Evolutionary conservation across 176 grass and related monocot species (phyloP).

Genomic region (Cocos nucifera): DNA sequence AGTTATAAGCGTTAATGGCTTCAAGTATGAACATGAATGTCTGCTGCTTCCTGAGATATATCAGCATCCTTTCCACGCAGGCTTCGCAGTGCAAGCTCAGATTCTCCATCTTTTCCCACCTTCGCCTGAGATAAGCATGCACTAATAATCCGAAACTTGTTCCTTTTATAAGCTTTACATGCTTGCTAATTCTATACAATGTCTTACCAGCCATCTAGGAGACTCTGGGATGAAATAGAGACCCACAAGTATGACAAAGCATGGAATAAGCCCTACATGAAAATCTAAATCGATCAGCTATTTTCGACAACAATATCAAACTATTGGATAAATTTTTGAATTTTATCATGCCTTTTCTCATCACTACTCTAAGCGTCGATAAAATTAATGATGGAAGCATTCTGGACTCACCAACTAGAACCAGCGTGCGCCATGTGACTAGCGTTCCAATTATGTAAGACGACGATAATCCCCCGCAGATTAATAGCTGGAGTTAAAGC

Average conservation of each 20-base stretch:
- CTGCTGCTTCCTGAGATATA: conserved; percentile 32
- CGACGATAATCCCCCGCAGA: conserved; percentile 28
- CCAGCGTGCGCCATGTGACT: conserved; percentile 37
- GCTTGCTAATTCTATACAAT: neutral
- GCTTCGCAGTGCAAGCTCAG: conserved; percentile 28
- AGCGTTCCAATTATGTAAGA: conserved; percentile 37
- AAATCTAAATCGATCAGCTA: neutral
- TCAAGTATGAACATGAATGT: conserved; percentile 29
- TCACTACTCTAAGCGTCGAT: no score
- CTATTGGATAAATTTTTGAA: no score
- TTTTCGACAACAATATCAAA: no score
- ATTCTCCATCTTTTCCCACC: conserved; percentile 38
- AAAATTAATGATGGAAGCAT: no score
- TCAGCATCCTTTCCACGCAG: conserved; percentile 38
- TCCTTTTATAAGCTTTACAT: no score
- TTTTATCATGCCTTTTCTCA: no score
- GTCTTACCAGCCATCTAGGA: conserved; percentile 52
- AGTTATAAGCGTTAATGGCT: neutral
- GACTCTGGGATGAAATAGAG: conserved; percentile 58
- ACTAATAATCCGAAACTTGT: no score
- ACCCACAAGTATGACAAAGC: conserved; percentile 33
- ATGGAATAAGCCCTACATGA: conserved; percentile 37
- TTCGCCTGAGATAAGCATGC: conserved; percentile 30
- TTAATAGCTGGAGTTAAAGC: conserved; percentile 27
- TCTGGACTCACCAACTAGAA: conserved; percentile 15